These are phyloP conservation scores for Westerdykella aurantiaca DNA, from an alignment of 2,329 filamentous ascomycete species.

Conservation along the genomic window DNA sequence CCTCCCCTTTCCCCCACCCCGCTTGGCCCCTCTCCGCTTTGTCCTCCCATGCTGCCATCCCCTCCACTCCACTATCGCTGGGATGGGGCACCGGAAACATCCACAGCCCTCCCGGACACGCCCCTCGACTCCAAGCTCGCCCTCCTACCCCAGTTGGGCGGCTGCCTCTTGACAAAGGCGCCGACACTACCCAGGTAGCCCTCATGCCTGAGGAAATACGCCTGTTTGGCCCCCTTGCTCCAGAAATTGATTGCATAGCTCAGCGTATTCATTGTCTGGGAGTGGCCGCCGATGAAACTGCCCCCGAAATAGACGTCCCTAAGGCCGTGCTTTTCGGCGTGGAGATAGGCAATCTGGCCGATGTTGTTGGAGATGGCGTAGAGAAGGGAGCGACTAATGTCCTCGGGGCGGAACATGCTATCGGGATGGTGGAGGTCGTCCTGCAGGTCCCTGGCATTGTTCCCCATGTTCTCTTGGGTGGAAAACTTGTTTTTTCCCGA, in stretches of 20 bases:
- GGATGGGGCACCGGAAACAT: too few species aligned
- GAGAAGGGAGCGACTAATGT: slow-evolving; percentile 84
- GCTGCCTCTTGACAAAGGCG: slow-evolving; percentile 87
- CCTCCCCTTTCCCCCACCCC: too few species aligned
- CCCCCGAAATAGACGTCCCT: slow-evolving; percentile 96
- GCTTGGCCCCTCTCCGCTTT: too few species aligned
- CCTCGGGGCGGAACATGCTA: slow-evolving; percentile 64
- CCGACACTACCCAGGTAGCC: slow-evolving; percentile 92
- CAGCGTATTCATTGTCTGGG: slow-evolving; percentile 95
- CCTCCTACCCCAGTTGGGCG: slow-evolving; percentile 81
- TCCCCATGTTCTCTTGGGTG: slow-evolving; percentile 31
- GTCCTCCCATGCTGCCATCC: too few species aligned
- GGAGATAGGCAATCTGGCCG: slow-evolving; percentile 94
- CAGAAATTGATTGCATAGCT: slow-evolving; percentile 97
- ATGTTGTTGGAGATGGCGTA: slow-evolving; percentile 97
- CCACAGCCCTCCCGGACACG: not conserved
- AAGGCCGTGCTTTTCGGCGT: slow-evolving; percentile 87
- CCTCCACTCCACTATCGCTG: too few species aligned
- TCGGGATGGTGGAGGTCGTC: slow-evolving; percentile 1
- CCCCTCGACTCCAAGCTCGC: slow-evolving; percentile 59
- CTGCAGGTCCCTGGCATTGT: not conserved
- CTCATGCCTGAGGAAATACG: slow-evolving; percentile 92
- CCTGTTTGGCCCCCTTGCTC: slow-evolving; percentile 89
- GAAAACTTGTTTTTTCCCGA: slow-evolving; percentile 46
- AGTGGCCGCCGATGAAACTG: slow-evolving; percentile 91